Conservation (phyloP, 2,329 filamentous ascomycete genomes). For the Macrophomina pseudophaseolina region DNA sequence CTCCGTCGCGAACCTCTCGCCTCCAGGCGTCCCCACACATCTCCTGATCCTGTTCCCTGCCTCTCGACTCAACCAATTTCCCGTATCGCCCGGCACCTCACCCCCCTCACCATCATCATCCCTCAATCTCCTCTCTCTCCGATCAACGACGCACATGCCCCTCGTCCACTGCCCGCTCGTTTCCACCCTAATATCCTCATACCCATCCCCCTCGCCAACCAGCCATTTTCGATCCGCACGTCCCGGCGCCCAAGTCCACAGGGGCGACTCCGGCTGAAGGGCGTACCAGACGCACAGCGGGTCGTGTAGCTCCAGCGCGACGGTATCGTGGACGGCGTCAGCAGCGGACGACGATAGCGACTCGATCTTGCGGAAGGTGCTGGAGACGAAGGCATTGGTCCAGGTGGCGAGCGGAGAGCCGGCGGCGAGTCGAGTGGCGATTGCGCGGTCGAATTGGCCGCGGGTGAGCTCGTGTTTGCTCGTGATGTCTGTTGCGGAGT, state of each 20-base stretch:
- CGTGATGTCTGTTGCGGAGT: slow-evolving; percentile 47
- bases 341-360: slow-evolving; percentile 41
- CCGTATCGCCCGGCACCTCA: slow-evolving; percentile 70
- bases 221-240: background rate
- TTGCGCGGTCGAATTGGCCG: slow-evolving; percentile 43
- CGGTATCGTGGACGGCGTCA: slow-evolving; percentile 40
- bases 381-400: slow-evolving; percentile 50
- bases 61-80: slow-evolving; percentile 74
- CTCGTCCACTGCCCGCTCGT: slow-evolving; percentile 92
- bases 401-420: slow-evolving; percentile 53
- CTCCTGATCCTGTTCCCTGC: slow-evolving; percentile 82
- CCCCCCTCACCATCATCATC: slow-evolving; percentile 41
- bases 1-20: slow-evolving; percentile 67
- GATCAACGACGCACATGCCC: slow-evolving; percentile 87
- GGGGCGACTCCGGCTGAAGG: slow-evolving; percentile 1
- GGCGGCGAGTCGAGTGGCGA: slow-evolving; percentile 31
- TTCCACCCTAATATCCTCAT: slow-evolving; percentile 86
- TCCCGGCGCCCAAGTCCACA: background rate
- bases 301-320: slow-evolving; percentile 54
- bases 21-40: slow-evolving; percentile 72
- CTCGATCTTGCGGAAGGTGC: slow-evolving; percentile 54
- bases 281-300: slow-evolving; percentile 49
- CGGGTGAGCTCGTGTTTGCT: slow-evolving; percentile 49
- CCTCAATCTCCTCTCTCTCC: slow-evolving; percentile 64
- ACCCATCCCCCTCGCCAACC: slow-evolving; percentile 37